Evolutionary conservation across 352 stramenopile species (phyloP).

Genomic region (Pythium rhizo-oryzae): DNA sequence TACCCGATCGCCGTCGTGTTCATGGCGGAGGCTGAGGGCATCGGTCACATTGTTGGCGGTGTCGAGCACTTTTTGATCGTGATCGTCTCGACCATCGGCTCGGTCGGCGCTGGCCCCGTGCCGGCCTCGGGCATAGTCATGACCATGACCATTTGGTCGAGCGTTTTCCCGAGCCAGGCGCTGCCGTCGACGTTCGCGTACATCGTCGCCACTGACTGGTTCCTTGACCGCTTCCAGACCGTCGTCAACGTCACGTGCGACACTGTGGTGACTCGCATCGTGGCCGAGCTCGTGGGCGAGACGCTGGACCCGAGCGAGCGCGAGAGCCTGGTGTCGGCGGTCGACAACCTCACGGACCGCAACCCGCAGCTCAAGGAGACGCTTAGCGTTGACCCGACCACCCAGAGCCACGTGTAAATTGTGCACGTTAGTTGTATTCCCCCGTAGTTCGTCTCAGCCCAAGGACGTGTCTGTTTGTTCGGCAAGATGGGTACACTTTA

Average conservation of each 20-base stretch:
- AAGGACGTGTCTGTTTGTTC: no score
- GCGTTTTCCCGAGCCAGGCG: constrained; percentile 34
- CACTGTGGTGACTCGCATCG: constrained; percentile 56
- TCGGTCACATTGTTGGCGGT: constrained; percentile 26
- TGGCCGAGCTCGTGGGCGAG: constrained; percentile 45
- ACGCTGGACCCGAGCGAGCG: constrained; percentile 27
- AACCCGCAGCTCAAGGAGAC: constrained; percentile 29
- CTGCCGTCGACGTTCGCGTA: constrained; percentile 57
- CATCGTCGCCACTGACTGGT: constrained; percentile 62
- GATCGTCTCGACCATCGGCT: constrained; percentile 35
- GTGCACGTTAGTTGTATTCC: neutral
- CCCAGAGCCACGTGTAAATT: constrained; percentile 14
- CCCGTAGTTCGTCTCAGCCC: no score
- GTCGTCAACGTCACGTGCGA: constrained; percentile 65
- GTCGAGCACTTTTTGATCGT: constrained; percentile 43
- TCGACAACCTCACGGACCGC: constrained; percentile 17
- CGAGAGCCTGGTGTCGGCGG: constrained; percentile 24
- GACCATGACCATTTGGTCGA: constrained; percentile 46
- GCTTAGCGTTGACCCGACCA: constrained; percentile 23
- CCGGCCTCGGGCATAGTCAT: constrained; percentile 40
- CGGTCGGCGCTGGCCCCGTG: constrained; percentile 37
- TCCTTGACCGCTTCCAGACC: constrained; percentile 62
- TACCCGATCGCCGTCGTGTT: constrained; percentile 42
- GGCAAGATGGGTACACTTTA: constrained; percentile 5
- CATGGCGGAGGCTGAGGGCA: constrained; percentile 36